Base-by-base conservation (phyloP, 2,329 filamentous ascomycete genomes). In the Colletotrichum gigasporum region DNA sequence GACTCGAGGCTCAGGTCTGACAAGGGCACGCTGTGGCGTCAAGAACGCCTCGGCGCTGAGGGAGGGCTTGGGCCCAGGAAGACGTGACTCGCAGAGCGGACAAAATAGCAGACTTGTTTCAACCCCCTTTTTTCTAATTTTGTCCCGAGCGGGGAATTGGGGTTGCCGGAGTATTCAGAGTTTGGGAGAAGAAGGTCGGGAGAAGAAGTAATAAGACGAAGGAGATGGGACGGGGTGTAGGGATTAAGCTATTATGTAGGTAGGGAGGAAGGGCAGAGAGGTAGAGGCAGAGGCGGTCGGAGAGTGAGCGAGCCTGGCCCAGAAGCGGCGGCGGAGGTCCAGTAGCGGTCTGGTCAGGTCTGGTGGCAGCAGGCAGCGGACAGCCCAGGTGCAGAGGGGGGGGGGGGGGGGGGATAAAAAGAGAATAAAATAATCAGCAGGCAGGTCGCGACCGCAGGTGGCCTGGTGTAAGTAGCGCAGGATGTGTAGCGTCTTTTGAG, bases 91-190 rank as follows among this genome's bases (percentile, higher is more conserved):
- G 61, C 54, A 60, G 60, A 50, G 59, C 68, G 44, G 60, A 69
- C 69, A 70, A 70, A 70, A 70, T 64, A 64, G 63, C 41, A 66
- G 61, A 41, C 48, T 35, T 67, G 57, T 59, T 65, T 61, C 61
- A 61, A 64, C 56, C 61, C 61, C 61, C 55, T 60, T 53, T 63
- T 55, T 44, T 34, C 50, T 50, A 62, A 55, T 28, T 54, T 50
- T 28, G 62, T 60, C 44, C 28, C 11, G 41, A 32, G 32, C 32
- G 28, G 55, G 37, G 22, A 42, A 24, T 44, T 39, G 20, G 22
- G 42, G 26, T 20, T 26, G 35, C 20, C 34, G 50, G 16, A 10
- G 50, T 20, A 32, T 39, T 30, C 39, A 61, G 26, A 44, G 62
- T 51, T 55, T 65, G 28, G 39, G 34, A 41, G 54, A 32, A 45